Percentiles rank a stretch among this genome's conserved stretches.
Evolutionary conservation across 345 rosid species (phyloP).

Genomic region (Salix dunnii): DNA sequence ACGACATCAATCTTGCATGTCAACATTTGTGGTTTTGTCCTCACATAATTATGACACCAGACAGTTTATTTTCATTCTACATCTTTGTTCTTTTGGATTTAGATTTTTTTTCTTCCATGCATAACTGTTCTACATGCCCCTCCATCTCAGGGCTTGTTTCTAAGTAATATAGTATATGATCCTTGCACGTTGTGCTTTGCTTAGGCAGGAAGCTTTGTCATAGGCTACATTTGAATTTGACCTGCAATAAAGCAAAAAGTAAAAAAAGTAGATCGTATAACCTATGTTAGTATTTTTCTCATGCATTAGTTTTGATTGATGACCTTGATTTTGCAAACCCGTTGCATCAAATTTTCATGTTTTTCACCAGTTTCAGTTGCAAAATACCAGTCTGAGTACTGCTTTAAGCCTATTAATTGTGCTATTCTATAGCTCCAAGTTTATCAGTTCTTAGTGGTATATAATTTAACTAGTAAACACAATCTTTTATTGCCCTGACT

Average conservation of each 20-base stretch:
- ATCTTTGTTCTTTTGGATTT: not conserved
- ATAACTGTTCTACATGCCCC: too few relatives aligned
- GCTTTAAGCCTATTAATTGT: not conserved
- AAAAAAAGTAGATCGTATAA: too few relatives aligned
- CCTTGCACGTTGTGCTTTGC: too few relatives aligned
- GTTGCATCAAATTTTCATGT: not conserved
- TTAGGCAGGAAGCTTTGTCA: too few relatives aligned
- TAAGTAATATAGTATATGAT: too few relatives aligned
- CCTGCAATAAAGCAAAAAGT: too few relatives aligned
- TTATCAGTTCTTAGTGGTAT: not conserved
- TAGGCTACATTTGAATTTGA: too few relatives aligned
- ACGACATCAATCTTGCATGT: too few relatives aligned
- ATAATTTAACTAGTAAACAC: not conserved
- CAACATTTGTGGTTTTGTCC: too few relatives aligned
- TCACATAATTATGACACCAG: too few relatives aligned
- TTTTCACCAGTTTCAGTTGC: not conserved
- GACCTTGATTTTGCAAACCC: not conserved
- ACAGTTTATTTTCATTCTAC: not conserved
- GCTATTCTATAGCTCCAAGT: not conserved
- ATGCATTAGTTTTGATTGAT: not conserved
- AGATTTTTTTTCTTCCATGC: too few relatives aligned
- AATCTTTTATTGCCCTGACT: not conserved
- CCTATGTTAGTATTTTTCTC: not conserved
- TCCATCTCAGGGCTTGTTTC: too few relatives aligned
- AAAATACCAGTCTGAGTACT: not conserved